Evolutionary conservation across 2,329 filamentous ascomycete species (phyloP).

Genomic region (Clonostachys sp.): DNA sequence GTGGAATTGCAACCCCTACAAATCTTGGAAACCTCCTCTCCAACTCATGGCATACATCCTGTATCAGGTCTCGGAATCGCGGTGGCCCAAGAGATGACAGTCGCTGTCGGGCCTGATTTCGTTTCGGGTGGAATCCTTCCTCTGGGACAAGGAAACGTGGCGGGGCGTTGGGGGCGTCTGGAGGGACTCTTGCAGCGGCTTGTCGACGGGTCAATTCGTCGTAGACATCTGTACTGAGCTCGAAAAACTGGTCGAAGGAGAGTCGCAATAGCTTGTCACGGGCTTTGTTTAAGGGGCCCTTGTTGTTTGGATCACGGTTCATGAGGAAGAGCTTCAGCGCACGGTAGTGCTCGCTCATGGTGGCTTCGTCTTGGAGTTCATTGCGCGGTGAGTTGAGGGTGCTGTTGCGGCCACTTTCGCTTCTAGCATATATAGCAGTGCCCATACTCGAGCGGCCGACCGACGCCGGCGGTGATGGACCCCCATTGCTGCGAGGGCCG

Average conservation of each 20-base stretch:
- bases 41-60: constrained; percentile 93
- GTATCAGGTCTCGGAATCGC: constrained; percentile 86
- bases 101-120: constrained; percentile 95
- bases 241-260: constrained; percentile 90
- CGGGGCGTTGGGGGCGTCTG: constrained; percentile 47
- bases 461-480: constrained; percentile 83
- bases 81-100: constrained; percentile 83
- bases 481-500: constrained; percentile 51
- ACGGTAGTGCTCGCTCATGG: constrained; percentile 76
- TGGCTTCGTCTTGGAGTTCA: constrained; percentile 54
- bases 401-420: constrained; percentile 58
- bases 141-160: constrained; percentile 80
- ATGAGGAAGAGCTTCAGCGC: constrained; percentile 74
- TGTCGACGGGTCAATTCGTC: constrained; percentile 90
- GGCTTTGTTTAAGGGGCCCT: constrained; percentile 77
- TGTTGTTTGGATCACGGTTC: constrained; percentile 71
- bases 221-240: constrained; percentile 95
- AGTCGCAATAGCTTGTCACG: constrained; percentile 90
- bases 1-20: constrained; percentile 61
- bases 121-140: constrained; percentile 88
- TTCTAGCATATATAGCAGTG: constrained; percentile 63
- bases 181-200: constrained; percentile 51
- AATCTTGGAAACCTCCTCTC: constrained; percentile 87
- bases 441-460: constrained; percentile 82
- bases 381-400: constrained; percentile 25